phyloP scores from a whole-genome alignment of 805 yeast genomes.

The Starmerella gropengiesseri region DNA sequence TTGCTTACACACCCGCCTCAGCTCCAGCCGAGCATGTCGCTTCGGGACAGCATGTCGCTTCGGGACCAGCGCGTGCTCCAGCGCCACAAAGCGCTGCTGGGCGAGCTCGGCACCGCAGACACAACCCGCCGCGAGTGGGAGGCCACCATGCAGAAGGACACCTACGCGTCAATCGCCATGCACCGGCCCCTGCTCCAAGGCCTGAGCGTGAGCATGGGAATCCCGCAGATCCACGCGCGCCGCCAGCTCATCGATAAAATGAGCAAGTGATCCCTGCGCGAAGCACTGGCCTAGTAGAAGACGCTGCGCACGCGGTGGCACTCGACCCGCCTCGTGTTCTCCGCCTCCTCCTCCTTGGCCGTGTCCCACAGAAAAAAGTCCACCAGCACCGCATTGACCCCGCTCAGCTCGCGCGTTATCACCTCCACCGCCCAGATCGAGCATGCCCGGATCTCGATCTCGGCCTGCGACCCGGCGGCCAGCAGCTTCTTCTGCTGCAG shows the following conservation, averaged over 20 bases:
- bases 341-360: conserved; percentile 32
- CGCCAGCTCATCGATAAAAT: conserved; percentile 20
- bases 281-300: conserved; percentile 24
- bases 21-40: background rate
- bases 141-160: conserved; percentile 13
- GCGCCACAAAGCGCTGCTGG: conserved; percentile 2
- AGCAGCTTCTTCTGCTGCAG: conserved; percentile 23
- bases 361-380: conserved; percentile 39
- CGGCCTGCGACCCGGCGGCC: conserved; percentile 29
- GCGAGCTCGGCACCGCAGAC: conserved; percentile 18
- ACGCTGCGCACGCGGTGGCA: conserved; percentile 33
- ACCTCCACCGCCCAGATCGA: conserved; percentile 35
- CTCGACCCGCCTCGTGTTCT: conserved; percentile 26
- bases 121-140: conserved; percentile 19
- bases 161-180: conserved; percentile 19
- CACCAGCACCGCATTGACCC: conserved; percentile 32
- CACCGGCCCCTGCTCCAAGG: conserved; percentile 18
- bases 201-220: conserved; percentile 15
- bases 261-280: conserved; percentile 2
- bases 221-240: conserved; percentile 11
- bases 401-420: conserved; percentile 24
- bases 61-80: conserved; percentile 3
- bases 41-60: background rate
- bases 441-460: conserved; percentile 36
- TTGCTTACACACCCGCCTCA: no score